These are phyloP conservation scores for Austroboletus festivus DNA, from an alignment of 768 basidiomycete species.

Conservation along the genomic window DNA sequence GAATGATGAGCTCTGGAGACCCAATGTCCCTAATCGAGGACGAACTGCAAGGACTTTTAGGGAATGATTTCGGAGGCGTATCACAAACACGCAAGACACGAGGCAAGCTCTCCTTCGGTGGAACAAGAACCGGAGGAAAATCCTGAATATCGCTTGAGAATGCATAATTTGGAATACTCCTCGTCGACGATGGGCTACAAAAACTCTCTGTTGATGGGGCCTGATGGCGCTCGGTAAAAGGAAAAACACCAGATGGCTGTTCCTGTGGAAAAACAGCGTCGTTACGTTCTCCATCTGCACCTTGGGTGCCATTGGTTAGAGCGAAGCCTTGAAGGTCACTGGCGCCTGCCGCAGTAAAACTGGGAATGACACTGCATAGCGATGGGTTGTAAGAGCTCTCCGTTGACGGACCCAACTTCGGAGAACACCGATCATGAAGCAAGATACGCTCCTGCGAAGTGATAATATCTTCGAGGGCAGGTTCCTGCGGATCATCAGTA, in stretches of 20 bases:
- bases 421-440: not conserved
- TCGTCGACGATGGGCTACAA: not conserved
- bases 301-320: too few species aligned
- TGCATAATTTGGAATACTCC: not conserved
- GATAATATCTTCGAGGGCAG: too few species aligned
- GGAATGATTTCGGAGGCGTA: not conserved
- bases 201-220: too few species aligned
- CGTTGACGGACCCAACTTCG: not conserved
- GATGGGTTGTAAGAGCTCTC: not conserved
- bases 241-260: too few species aligned
- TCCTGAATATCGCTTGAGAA: not conserved
- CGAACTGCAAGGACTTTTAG: not conserved
- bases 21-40: not conserved
- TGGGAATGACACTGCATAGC: not conserved
- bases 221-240: too few species aligned
- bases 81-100: not conserved
- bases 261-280: too few species aligned
- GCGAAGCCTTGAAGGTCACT: not conserved
- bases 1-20: not conserved
- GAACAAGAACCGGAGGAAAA: too few species aligned
- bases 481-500: too few species aligned
- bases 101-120: not conserved
- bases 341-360: not conserved
- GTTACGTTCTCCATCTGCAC: too few species aligned
- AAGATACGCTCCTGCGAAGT: too few species aligned